Percentiles rank a stretch among this genome's conserved stretches.
Evolutionary conservation across 805 yeast genomes (phyloP).

Genomic region (Suhomyces faveliae): DNA sequence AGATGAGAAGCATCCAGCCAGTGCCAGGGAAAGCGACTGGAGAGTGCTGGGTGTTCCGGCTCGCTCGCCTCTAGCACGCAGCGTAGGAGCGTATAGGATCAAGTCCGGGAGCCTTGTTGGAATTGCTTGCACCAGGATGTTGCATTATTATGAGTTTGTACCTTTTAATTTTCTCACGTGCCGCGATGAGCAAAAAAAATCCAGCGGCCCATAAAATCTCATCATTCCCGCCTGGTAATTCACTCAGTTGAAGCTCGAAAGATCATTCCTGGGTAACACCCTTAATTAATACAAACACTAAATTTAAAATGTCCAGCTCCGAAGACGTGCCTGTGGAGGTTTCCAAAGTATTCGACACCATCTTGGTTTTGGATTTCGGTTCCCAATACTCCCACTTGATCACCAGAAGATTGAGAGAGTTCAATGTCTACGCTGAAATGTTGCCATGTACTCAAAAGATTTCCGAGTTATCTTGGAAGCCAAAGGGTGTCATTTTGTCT

Average conservation of each 20-base stretch:
- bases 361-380: slow-evolving; percentile 95
- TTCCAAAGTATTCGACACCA: slow-evolving; percentile 90
- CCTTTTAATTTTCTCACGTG: not conserved
- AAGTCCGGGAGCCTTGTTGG: no score
- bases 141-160: no score
- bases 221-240: not conserved
- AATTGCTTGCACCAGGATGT: no score
- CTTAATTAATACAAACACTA: not conserved
- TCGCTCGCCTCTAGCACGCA: no score
- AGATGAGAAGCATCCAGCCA: no score
- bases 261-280: slow-evolving; percentile 5
- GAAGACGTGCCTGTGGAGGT: slow-evolving; percentile 58
- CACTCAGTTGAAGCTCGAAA: slow-evolving; percentile 1
- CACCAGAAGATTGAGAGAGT: slow-evolving; percentile 96
- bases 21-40: no score
- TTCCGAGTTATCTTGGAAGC: slow-evolving; percentile 86
- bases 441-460: slow-evolving; percentile 98
- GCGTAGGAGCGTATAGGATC: no score
- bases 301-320: slow-evolving; percentile 11
- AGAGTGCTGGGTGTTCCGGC: not conserved
- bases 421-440: slow-evolving; percentile 98
- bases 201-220: slow-evolving; percentile 2
- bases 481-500: slow-evolving; percentile 92
- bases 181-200: slow-evolving; percentile 7
- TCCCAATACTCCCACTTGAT: slow-evolving; percentile 97